Conservation (phyloP, 176 grass and related monocot genomes). For the Oryza longistaminata region DNA sequence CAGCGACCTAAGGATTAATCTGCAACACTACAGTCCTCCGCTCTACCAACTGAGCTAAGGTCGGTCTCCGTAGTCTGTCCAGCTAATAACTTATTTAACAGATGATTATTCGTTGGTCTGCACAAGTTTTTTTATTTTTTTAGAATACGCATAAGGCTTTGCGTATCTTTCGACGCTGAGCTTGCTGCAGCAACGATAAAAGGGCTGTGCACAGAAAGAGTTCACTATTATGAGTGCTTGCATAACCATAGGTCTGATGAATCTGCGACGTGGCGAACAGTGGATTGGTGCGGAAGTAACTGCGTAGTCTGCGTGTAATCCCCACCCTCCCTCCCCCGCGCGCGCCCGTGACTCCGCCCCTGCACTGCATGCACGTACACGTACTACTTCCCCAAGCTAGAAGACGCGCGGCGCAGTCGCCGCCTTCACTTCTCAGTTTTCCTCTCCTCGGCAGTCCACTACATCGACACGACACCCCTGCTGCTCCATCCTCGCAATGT, state of each 20-base stretch:
- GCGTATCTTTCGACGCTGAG: too few relatives aligned
- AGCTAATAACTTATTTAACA: too few relatives aligned
- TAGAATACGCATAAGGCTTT: too few relatives aligned
- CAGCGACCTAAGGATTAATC: constrained; percentile 65
- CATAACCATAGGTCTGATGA: not conserved
- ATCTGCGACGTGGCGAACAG: not conserved
- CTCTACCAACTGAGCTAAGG: constrained; percentile 99
- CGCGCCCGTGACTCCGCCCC: not conserved
- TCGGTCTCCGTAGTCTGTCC: not conserved
- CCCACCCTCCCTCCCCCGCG: not conserved
- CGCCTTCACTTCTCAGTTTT: not conserved
- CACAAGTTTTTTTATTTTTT: too few relatives aligned
- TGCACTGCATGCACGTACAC: too few relatives aligned
- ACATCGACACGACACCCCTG: not conserved
- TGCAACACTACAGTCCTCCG: constrained; percentile 93
- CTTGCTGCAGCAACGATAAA: too few relatives aligned
- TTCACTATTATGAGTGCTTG: not conserved
- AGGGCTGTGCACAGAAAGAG: not conserved
- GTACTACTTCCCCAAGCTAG: too few relatives aligned
- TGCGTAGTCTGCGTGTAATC: too few relatives aligned
- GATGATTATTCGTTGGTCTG: too few relatives aligned
- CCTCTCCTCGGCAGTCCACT: not conserved
- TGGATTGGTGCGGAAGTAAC: not conserved
- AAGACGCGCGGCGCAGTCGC: not conserved
- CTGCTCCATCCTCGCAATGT: not conserved